Evolutionary conservation across 768 basidiomycete species (phyloP).

Genomic region (Podaxis carcinomalis): DNA sequence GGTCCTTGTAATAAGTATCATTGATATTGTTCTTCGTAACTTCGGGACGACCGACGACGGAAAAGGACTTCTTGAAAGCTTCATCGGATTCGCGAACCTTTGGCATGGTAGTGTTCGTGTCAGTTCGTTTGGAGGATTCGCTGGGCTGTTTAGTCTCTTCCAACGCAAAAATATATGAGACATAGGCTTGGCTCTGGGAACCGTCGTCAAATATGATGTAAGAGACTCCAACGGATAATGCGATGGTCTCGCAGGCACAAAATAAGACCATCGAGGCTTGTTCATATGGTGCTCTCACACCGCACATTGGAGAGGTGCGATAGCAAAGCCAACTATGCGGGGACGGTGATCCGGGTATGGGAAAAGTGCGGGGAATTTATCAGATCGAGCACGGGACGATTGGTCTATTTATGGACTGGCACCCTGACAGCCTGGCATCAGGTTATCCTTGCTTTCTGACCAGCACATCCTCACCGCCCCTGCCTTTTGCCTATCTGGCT

Average conservation of each 20-base stretch:
- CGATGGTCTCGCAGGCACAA: not conserved
- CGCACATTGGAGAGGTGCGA: not conserved
- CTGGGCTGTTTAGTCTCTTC: not conserved
- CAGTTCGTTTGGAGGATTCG: constrained; percentile 1
- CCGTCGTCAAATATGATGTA: not conserved
- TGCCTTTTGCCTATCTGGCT: not conserved
- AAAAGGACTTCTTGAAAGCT: constrained; percentile 20
- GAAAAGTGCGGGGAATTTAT: constrained; percentile 27
- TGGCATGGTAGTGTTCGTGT: constrained; percentile 11
- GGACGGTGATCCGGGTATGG: constrained; percentile 15
- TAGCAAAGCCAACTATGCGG: not conserved
- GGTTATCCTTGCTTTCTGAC: constrained; percentile 6
- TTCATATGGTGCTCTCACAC: not conserved
- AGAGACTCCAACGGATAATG: not conserved
- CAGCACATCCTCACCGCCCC: constrained; percentile 7
- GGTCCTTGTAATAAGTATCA: constrained; percentile 19
- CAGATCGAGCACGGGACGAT: constrained; percentile 13
- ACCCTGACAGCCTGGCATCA: constrained; percentile 8
- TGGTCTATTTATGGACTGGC: constrained; percentile 14
- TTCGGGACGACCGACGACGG: constrained; percentile 16
- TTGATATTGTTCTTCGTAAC: constrained; percentile 20
- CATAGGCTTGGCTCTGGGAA: not conserved
- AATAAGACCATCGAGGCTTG: not conserved
- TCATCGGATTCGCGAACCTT: constrained; percentile 17
- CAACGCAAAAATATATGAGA: constrained; percentile 1